Percentiles rank a stretch among this genome's conserved stretches.
phyloP scores from a whole-genome alignment of 2,329 filamentous ascomycete species.

The Claviceps sp. region DNA sequence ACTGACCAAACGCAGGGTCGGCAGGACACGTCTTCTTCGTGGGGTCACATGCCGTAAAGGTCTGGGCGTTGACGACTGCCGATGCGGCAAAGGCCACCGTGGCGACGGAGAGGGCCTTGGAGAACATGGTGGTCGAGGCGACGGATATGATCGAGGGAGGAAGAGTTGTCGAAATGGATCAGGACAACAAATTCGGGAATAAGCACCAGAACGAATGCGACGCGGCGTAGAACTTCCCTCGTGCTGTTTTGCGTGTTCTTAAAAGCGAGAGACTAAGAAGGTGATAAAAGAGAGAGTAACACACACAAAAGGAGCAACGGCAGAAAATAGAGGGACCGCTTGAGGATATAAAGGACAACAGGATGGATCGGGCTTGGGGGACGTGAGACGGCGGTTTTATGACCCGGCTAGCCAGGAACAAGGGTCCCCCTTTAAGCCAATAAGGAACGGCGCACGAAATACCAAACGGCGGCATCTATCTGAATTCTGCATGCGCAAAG shows the following conservation, averaged over 20 bases:
- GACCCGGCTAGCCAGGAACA: not conserved
- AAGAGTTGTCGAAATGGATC: not conserved
- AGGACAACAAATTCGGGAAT: too few species aligned
- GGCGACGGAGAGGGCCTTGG: slow-evolving; percentile 32
- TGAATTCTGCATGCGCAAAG: too few species aligned
- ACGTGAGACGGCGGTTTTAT: not conserved
- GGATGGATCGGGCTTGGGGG: not conserved
- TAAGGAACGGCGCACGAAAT: too few species aligned
- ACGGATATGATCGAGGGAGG: too few species aligned
- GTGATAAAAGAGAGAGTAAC: not conserved
- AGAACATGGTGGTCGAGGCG: slow-evolving; percentile 20
- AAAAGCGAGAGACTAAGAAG: not conserved
- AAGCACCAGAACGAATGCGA: not conserved
- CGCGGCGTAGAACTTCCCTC: not conserved
- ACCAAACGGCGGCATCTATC: too few species aligned
- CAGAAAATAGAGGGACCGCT: not conserved
- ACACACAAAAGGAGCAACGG: not conserved
- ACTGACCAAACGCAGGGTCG: slow-evolving; percentile 60
- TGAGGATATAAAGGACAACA: not conserved
- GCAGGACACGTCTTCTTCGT: slow-evolving; percentile 50
- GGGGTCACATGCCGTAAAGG: slow-evolving; percentile 42
- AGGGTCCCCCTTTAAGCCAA: too few species aligned
- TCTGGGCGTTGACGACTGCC: slow-evolving; percentile 39
- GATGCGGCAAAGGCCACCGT: slow-evolving; percentile 36
- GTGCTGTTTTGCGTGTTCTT: too few species aligned